phyloP scores from a whole-genome alignment of 345 rosid species.

The Anacardium occidentale region DNA sequence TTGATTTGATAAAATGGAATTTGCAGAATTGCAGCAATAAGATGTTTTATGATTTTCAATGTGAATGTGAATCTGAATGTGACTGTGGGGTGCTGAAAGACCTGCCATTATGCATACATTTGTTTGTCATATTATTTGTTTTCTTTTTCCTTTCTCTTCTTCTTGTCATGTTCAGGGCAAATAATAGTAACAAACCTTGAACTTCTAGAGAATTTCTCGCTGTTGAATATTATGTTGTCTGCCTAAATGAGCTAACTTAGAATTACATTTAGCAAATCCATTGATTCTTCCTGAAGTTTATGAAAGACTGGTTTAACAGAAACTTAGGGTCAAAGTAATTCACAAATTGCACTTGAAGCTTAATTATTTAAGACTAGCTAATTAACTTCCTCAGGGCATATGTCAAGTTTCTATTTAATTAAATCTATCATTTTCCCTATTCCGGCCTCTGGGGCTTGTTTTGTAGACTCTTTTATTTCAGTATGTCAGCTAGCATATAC shows the following conservation, averaged over 20 bases:
- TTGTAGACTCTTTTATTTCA: not conserved
- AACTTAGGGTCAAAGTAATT: not conserved
- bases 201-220: not conserved
- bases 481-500: not conserved
- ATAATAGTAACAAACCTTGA: not conserved
- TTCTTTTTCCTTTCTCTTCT: not conserved
- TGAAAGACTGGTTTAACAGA: not conserved
- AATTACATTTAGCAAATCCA: not conserved
- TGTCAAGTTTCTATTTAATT: not conserved
- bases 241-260: not conserved
- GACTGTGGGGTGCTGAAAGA: conserved; percentile 25
- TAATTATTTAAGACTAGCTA: not conserved
- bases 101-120: conserved; percentile 7
- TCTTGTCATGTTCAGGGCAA: not conserved
- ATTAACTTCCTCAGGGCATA: not conserved
- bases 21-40: not conserved
- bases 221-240: not conserved
- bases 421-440: not conserved
- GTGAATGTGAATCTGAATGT: conserved; percentile 24
- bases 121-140: conserved; percentile 6
- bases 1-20: conserved; percentile 11
- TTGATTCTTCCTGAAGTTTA: not conserved
- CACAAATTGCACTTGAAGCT: not conserved
- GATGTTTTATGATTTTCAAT: conserved; percentile 22
- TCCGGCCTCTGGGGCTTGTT: not conserved